Evolutionary conservation across 768 basidiomycete genomes (phyloP).

Genomic region (Leucocoprinus leucothites): DNA sequence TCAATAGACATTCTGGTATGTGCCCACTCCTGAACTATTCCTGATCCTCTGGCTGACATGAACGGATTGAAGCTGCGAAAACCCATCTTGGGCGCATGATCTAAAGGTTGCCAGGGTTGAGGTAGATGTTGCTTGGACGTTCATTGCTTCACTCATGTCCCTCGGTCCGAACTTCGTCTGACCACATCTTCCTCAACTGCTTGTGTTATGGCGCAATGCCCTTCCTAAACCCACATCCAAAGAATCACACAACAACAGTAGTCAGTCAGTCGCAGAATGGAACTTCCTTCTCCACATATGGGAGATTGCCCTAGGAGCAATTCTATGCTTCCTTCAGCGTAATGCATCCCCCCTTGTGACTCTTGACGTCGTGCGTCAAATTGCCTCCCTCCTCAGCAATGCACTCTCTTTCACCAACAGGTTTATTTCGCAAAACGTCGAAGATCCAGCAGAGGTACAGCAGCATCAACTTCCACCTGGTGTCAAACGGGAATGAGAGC

Average conservation of each 20-base stretch:
- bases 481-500: slow-evolving; percentile 30
- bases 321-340: slow-evolving; percentile 82
- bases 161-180: slow-evolving; percentile 93
- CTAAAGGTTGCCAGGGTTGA: slow-evolving; percentile 80
- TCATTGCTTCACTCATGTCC: slow-evolving; percentile 86
- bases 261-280: slow-evolving; percentile 79
- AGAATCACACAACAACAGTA: slow-evolving; percentile 49
- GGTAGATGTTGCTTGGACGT: slow-evolving; percentile 92
- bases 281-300: slow-evolving; percentile 87
- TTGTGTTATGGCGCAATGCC: slow-evolving; percentile 85
- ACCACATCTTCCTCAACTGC: slow-evolving; percentile 87
- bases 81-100: slow-evolving; percentile 81
- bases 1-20: slow-evolving; percentile 76
- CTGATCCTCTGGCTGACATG: slow-evolving; percentile 81
- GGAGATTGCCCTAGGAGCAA: slow-evolving; percentile 86
- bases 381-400: slow-evolving; percentile 83
- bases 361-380: slow-evolving; percentile 79
- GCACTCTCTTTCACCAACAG: slow-evolving; percentile 83
- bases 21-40: slow-evolving; percentile 78
- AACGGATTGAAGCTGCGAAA: slow-evolving; percentile 71
- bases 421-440: slow-evolving; percentile 69
- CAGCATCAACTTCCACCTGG: too few species aligned
- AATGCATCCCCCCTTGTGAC: slow-evolving; percentile 76
- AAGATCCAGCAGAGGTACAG: slow-evolving; percentile 54
- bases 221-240: slow-evolving; percentile 40